A percentile compares a stretch with the other conserved stretches of the same genome.
phyloP scores from a whole-genome alignment of 139 green algal genomes.

The Chlorella sp. region DNA sequence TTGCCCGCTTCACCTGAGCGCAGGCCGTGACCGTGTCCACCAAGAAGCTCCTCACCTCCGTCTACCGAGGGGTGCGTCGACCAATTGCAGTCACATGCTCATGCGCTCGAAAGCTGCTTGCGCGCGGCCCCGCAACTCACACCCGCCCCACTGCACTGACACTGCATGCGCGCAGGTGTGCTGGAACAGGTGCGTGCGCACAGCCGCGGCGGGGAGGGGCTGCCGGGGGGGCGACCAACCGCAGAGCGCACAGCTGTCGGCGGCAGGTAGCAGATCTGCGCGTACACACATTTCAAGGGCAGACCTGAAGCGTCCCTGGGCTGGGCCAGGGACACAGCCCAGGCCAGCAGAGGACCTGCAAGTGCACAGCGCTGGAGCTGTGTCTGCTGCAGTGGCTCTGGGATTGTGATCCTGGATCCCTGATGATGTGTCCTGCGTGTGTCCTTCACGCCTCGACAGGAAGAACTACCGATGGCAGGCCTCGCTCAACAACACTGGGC shows the following conservation, averaged over 20 bases:
- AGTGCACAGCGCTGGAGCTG: neutral
- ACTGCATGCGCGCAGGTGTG: neutral
- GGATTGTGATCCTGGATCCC: too few relatives aligned
- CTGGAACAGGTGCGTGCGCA: neutral
- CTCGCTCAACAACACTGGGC: neutral
- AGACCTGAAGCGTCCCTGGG: neutral
- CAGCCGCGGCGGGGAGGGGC: too few relatives aligned
- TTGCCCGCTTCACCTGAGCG: too few relatives aligned
- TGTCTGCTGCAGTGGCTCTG: too few relatives aligned
- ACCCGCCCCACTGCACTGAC: neutral
- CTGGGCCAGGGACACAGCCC: neutral
- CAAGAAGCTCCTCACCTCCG: neutral
- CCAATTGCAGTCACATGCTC: neutral
- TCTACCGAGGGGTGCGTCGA: neutral
- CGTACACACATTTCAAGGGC: neutral
- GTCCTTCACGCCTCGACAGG: neutral
- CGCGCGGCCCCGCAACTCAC: too few relatives aligned
- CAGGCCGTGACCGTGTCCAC: neutral
- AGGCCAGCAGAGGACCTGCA: neutral
- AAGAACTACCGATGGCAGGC: neutral
- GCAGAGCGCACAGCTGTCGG: neutral
- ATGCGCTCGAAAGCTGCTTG: neutral
- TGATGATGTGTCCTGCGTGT: too few relatives aligned
- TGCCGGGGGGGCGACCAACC: neutral
- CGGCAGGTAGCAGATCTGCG: neutral